Evolutionary conservation across 345 rosid genomes (phyloP).

Genomic region (Jatropha curcas): DNA sequence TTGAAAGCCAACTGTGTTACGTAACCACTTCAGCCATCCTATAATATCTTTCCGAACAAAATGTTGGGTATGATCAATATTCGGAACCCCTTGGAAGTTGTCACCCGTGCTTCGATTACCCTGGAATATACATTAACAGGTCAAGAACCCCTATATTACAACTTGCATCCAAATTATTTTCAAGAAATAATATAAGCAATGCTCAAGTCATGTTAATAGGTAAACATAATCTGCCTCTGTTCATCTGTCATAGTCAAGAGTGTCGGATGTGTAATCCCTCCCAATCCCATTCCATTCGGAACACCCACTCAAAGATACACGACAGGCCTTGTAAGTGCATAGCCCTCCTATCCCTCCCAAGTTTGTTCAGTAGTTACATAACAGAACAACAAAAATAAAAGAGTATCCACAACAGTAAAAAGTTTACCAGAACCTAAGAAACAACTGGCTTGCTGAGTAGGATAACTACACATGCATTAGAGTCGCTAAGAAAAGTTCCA

Average conservation of each 20-base stretch:
- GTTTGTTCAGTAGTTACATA: neutral
- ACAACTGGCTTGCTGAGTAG: neutral
- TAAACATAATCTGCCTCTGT: neutral
- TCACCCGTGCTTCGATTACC: slow-evolving; percentile 89
- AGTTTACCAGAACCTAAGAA: neutral
- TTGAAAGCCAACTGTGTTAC: slow-evolving; percentile 62
- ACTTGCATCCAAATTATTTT: neutral
- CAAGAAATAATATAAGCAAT: neutral
- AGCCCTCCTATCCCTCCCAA: neutral
- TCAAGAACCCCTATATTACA: slow-evolving; percentile 6
- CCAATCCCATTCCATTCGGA: neutral
- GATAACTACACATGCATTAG: neutral
- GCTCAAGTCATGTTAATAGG: neutral
- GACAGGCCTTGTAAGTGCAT: too few species aligned
- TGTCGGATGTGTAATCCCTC: neutral
- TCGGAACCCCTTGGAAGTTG: slow-evolving; percentile 89
- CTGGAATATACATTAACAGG: slow-evolving; percentile 32
- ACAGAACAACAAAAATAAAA: neutral
- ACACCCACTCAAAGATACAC: neutral
- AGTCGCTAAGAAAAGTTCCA: slow-evolving; percentile 6
- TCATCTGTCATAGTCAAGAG: neutral
- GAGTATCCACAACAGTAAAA: neutral
- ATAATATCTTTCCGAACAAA: slow-evolving; percentile 86
- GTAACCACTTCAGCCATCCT: slow-evolving; percentile 77
- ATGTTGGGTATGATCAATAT: slow-evolving; percentile 80